A percentile compares a stretch with the other conserved stretches of the same genome.
Conservation (phyloP, 495 filamentous ascomycete species). For the Penicilliopsis zonata region DNA sequence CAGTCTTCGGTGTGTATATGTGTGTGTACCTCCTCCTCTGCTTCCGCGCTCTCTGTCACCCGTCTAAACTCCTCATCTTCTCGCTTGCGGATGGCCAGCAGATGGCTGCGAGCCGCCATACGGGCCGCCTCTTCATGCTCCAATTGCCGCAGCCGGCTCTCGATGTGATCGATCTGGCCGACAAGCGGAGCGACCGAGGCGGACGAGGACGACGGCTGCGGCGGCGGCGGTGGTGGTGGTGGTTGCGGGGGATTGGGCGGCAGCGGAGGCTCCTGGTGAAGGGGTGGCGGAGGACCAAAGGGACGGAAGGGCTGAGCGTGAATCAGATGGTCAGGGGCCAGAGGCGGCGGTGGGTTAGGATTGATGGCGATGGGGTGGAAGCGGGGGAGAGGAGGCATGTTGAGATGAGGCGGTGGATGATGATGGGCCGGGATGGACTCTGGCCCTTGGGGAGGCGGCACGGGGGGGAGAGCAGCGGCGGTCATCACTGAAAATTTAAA, state of each 20-base stretch:
- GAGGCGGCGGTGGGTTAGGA: slow-evolving; percentile 22
- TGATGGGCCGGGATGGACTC: slow-evolving; percentile 20
- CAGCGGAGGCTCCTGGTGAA: slow-evolving; percentile 20
- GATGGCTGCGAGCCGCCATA: slow-evolving; percentile 29
- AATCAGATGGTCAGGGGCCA: slow-evolving; percentile 22
- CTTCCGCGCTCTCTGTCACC: slow-evolving; percentile 34
- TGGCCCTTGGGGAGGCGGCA: slow-evolving; percentile 24
- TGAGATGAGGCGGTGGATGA: slow-evolving; percentile 21
- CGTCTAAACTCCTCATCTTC: slow-evolving; percentile 37
- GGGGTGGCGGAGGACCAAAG: slow-evolving; percentile 18
- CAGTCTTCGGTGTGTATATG: neutral
- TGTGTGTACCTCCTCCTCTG: slow-evolving; percentile 32
- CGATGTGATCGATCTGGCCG: slow-evolving; percentile 33
- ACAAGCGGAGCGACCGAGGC: too few relatives aligned
- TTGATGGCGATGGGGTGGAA: slow-evolving; percentile 39
- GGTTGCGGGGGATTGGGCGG: neutral
- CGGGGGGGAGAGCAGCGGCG: slow-evolving; percentile 23
- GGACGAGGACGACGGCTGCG: slow-evolving; percentile 12
- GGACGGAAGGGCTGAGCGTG: slow-evolving; percentile 28
- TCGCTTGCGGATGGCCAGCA: slow-evolving; percentile 33
- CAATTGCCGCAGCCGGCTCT: slow-evolving; percentile 30
- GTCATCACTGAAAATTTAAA: slow-evolving; percentile 20
- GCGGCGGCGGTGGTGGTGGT: slow-evolving; percentile 11
- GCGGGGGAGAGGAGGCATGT: slow-evolving; percentile 23
- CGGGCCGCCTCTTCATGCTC: slow-evolving; percentile 36